Conservation (phyloP, 2,329 filamentous ascomycete genomes). For the Cladosporium velox region DNA sequence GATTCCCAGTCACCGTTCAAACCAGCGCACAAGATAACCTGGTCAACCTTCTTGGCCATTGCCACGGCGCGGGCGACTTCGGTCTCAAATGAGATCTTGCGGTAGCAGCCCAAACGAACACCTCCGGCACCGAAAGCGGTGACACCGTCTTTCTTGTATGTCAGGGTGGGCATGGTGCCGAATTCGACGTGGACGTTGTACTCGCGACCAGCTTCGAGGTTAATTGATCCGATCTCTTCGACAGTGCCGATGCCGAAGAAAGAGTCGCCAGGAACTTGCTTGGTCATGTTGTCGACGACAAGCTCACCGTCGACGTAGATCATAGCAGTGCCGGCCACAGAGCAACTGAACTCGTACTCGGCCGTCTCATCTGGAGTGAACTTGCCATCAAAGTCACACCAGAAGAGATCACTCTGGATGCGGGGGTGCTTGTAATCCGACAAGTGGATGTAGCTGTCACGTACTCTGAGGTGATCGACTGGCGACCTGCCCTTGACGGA, state of each 20-base stretch:
- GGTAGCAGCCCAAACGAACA: constrained; percentile 62
- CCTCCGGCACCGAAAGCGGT: constrained; percentile 67
- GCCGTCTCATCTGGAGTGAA: constrained; percentile 62
- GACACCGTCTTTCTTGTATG: constrained; percentile 58
- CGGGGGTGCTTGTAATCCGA: constrained; percentile 54
- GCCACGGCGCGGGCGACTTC: constrained; percentile 67
- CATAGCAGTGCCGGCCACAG: constrained; percentile 66
- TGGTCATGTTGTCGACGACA: constrained; percentile 64
- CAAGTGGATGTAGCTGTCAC: constrained; percentile 44
- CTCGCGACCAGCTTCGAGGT: constrained; percentile 59
- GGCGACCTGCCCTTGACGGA: constrained; percentile 45
- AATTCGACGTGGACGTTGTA: constrained; percentile 64
- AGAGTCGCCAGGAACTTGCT: constrained; percentile 60
- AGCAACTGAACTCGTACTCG: constrained; percentile 65
- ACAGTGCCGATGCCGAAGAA: constrained; percentile 67
- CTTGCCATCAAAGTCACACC: constrained; percentile 54
- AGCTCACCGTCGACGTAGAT: constrained; percentile 64
- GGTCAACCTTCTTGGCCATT: constrained; percentile 69
- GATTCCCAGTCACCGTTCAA: constrained; percentile 78
- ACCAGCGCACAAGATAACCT: constrained; percentile 76
- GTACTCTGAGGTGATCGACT: constrained; percentile 54
- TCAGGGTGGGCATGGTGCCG: constrained; percentile 66
- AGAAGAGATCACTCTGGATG: constrained; percentile 42
- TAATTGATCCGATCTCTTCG: constrained; percentile 62
- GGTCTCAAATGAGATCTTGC: constrained; percentile 59